Base-by-base conservation (phyloP, 2,329 filamentous ascomycete species). In the Diaporthe ampelina region DNA sequence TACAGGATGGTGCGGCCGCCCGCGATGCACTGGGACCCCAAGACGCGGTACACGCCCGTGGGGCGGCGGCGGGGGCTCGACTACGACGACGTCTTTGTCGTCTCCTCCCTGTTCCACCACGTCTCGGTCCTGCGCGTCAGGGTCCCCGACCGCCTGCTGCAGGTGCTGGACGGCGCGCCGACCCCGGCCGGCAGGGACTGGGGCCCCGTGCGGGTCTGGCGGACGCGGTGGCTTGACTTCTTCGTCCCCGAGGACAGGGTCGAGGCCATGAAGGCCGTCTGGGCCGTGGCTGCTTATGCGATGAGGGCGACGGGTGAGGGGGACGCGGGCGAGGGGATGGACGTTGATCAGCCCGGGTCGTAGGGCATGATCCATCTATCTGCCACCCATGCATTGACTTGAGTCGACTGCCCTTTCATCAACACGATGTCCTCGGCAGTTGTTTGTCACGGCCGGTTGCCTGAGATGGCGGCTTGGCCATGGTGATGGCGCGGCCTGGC, bases 81-180 rank as follows among this genome's bases (percentile, higher is more conserved):
- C 45, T 88, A 88, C 78, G 91, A 93, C 76, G 91, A 93, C 77
- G 83, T 92, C 2, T 92, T 91, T 76, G 84, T 93, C 54, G 80
- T 92, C 54, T 91, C 89, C 80, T 87, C 86, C 6, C 80, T 92
- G 40, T 91, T 91, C 79, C 91, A 93, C 78, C 91, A 93, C 78
- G 76, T 93, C 17, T 88, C 86, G 35, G 81, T 93, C 63, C 78
- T 92, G 73, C 83, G 91, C 32, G 86, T 91, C 35, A 86, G 90
- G n/a, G 89, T 92, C 24, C 90, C 91, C 1, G 81, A 83, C 37
- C 82, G 83, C 32, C 80, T 92, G 61, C 82, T 92, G 40, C 84
- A 85, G 21, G 88, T 89, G 10, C 77, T 92, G 2, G 87, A 86
- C 10, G 90, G 90, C 0, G 82, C 82, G 5, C 74, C 78, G 1